Evolutionary conservation across 352 stramenopile species (phyloP), one percentile per base, ranked within the genome.

Genomic region (Thalassiosira sp.): DNA sequence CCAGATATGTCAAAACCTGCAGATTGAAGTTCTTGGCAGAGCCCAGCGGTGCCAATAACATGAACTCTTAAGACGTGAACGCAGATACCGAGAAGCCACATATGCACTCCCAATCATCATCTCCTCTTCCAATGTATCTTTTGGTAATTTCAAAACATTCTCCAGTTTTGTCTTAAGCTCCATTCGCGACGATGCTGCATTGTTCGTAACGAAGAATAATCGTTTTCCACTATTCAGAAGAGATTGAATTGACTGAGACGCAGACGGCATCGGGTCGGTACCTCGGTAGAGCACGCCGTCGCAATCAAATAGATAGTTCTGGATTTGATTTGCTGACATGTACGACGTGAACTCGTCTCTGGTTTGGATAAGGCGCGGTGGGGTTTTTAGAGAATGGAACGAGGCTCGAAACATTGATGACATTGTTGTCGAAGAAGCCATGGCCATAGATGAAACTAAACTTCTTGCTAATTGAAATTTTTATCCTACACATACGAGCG

Each of bases 181-280:
- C 43, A 24, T 54, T 74, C 83, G 67, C 72, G 75, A 87, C 6
- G 73, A 73, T n/a, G 64, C 79, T 22, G 81, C 83, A 79, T 91
- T 90, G 57, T 91, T 91, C 1, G 83, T 91, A 33, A 89, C 79
- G 74, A 91, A 91, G 20, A 90, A 79, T 37, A 90, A 61, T 72
- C 71, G 70, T 37, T 90, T 91, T 1, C 65, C 59, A 8, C 59
- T 76, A 0, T 69, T 51, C 13, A 84, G 51, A 1, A 84, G 33
- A 57, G 24, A 60, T 74, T 76, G 13, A 37, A 89, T 75, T 48
- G 74, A 65, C 63, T 85, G 33, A 18, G 71, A 61, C n/a, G 83
- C 85, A 45, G 48, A 62, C 33, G 86, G 86, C 61, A 81, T 82
- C 8, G 61, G 33, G 64, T 88, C 79, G 3, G 60, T 71, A 0